Evolutionary conservation across 2,329 filamentous ascomycete species (phyloP), one percentile per base, ranked within the genome.

Genomic region (Fonsecaea pedrosoi): DNA sequence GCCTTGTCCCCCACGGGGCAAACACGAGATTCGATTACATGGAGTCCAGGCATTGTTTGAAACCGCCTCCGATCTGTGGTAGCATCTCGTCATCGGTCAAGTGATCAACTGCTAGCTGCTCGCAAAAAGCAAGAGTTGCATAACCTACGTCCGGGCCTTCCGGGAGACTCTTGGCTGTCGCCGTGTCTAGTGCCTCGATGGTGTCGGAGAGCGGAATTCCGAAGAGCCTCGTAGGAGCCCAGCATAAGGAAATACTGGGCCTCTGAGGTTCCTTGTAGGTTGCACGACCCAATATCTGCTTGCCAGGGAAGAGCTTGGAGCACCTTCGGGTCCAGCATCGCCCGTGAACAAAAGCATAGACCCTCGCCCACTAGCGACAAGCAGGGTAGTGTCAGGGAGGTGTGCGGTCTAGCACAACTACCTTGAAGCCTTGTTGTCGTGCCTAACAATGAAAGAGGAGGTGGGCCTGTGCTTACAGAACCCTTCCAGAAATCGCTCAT

Each of bases 401-500:
- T 45, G 15, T 48, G 15, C 37, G n/a, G n/a, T 38, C 8, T 54
- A 7, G 18, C 25, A 35, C 18, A 54, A 34, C 50, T 32, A 54
- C 57, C 37, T 37, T 34, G 21, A 55, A 66, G 55, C 54, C 45
- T 68, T 30, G 38, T 45, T 48, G 21, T 10, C 35, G 65, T 54
- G 67, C 65, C 67, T 67, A 40, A 21, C 45, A 25, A 60, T n/a
- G 61, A 57, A 55, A 48, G 40, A 30, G 45, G 37, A 54, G 42
- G 54, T 38, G 42, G 42, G 59, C 55, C 48, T 21, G 40, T 66
- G 67, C 67, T 69, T 63, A 66, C 67, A 53, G 53, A 60, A 54
- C 48, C 50, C 54, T 64, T 65, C 54, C 53, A 61, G 58, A 67
- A 67, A 66, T 70, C 55, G 54, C 68, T 65, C 65, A 70, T 59